Evolutionary conservation across 495 filamentous ascomycete species (phyloP).

Genomic region (Xylaria nigripes): DNA sequence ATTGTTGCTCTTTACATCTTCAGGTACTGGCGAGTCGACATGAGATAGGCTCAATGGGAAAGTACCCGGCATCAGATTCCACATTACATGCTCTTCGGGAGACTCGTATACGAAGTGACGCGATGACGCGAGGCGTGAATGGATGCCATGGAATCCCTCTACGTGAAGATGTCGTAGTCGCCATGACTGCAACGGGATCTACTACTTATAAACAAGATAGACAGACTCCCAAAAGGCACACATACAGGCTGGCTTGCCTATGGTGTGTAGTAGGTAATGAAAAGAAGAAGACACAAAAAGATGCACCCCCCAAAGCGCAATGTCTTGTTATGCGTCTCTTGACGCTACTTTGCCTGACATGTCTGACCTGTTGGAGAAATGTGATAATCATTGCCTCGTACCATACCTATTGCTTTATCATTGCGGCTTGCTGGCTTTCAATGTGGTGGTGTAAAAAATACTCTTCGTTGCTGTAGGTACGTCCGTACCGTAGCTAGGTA

Average conservation of each 20-base stretch:
- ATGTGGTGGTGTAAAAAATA: too few relatives aligned
- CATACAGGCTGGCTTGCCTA: conserved; percentile 13
- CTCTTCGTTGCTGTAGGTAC: too few relatives aligned
- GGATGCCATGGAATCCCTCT: neutral
- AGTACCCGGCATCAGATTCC: conserved; percentile 30
- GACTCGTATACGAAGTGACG: conserved; percentile 4
- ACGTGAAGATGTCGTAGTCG: conserved; percentile 6
- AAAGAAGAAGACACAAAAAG: conserved; percentile 19
- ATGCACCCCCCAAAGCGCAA: conserved; percentile 20
- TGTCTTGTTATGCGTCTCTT: neutral
- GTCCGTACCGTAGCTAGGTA: too few relatives aligned
- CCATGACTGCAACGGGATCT: conserved; percentile 3
- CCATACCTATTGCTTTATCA: too few relatives aligned
- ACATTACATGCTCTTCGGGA: conserved; percentile 13
- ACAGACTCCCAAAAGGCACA: conserved; percentile 12
- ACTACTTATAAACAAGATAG: conserved; percentile 18
- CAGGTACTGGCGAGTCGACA: conserved; percentile 41
- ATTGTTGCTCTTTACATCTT: conserved; percentile 50
- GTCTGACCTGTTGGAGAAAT: neutral
- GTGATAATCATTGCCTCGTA: too few relatives aligned
- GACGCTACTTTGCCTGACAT: neutral
- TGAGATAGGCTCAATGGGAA: conserved; percentile 32
- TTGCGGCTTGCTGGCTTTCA: too few relatives aligned
- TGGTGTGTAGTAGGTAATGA: conserved; percentile 9
- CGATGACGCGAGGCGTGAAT: conserved; percentile 12